Evolutionary conservation across 1,284 basidiomycete genomes (phyloP).

Genomic region (Exobasidium rhododendri): DNA sequence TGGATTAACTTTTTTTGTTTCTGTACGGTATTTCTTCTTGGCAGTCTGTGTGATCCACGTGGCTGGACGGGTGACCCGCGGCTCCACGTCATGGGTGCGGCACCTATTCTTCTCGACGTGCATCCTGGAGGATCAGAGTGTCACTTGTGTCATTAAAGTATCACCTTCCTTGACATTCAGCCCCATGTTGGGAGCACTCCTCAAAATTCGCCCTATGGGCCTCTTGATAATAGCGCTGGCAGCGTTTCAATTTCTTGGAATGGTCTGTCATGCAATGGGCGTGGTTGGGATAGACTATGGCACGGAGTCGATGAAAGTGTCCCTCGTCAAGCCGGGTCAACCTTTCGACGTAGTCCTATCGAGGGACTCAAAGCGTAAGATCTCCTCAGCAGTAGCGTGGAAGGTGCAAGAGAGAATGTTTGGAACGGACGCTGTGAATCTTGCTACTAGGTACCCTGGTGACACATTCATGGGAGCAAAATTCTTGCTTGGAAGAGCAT

Average conservation of each 20-base stretch:
- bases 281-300: constrained; percentile 54
- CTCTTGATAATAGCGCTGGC: background rate
- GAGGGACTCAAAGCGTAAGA: constrained; percentile 94
- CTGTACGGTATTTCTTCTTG: too few relatives aligned
- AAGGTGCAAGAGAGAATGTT: constrained; percentile 70
- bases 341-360: constrained; percentile 95
- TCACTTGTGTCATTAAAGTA: too few relatives aligned
- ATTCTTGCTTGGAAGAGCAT: constrained; percentile 67
- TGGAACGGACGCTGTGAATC: constrained; percentile 78
- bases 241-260: background rate
- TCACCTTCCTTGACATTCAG: background rate
- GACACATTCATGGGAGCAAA: constrained; percentile 86
- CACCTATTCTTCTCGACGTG: too few relatives aligned
- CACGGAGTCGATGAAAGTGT: constrained; percentile 67
- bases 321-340: constrained; percentile 89
- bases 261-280: constrained; percentile 31
- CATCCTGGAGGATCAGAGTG: too few relatives aligned
- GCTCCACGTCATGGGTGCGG: too few relatives aligned
- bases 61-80: too few relatives aligned
- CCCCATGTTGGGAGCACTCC: background rate
- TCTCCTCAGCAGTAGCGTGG: constrained; percentile 68
- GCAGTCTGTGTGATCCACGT: too few relatives aligned
- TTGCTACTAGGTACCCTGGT: constrained; percentile 82
- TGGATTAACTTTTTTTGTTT: too few relatives aligned
- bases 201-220: background rate